These are phyloP conservation scores for Melanogaster broomeanus DNA, from an alignment of 768 basidiomycete species.

Conservation along the genomic window DNA sequence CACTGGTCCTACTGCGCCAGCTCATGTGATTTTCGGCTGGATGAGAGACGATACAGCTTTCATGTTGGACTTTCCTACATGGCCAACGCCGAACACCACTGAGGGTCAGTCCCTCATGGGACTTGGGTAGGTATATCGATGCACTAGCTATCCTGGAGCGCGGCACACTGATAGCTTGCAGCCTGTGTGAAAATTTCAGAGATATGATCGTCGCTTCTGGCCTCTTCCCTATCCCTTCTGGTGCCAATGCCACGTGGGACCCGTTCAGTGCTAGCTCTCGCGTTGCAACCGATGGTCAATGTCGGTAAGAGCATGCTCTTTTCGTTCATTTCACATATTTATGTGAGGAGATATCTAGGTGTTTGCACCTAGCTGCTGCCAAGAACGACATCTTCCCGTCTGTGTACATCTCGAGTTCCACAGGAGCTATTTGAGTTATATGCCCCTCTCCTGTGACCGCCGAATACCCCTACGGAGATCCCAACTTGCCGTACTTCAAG, in stretches of 20 bases:
- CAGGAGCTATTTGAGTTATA: constrained; percentile 44
- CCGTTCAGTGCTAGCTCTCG: constrained; percentile 2
- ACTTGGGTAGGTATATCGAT: constrained; percentile 1
- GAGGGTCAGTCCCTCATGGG: constrained; percentile 27
- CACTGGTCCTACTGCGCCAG: too few species aligned
- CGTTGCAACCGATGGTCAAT: constrained; percentile 9
- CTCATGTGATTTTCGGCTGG: too few species aligned
- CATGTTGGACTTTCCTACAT: too few species aligned
- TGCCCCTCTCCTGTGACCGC: constrained; percentile 40
- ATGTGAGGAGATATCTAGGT: constrained; percentile 1
- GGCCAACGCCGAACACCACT: too few species aligned
- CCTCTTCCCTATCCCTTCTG: constrained; percentile 1
- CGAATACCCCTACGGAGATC: constrained; percentile 47
- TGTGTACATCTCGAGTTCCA: constrained; percentile 49
- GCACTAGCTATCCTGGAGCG: too few species aligned
- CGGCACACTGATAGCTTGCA: neutral
- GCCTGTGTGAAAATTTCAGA: constrained; percentile 2
- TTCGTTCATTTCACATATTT: neutral
- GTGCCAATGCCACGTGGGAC: constrained; percentile 2
- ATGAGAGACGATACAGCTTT: too few species aligned
- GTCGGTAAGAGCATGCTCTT: neutral
- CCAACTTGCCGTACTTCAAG: constrained; percentile 49
- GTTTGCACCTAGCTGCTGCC: constrained; percentile 45
- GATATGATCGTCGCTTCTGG: constrained; percentile 2
- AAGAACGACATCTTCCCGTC: constrained; percentile 43